These are phyloP conservation scores for Metschnikowia corniflorae DNA, from an alignment of 805 yeast genomes.

Conservation along the genomic window DNA sequence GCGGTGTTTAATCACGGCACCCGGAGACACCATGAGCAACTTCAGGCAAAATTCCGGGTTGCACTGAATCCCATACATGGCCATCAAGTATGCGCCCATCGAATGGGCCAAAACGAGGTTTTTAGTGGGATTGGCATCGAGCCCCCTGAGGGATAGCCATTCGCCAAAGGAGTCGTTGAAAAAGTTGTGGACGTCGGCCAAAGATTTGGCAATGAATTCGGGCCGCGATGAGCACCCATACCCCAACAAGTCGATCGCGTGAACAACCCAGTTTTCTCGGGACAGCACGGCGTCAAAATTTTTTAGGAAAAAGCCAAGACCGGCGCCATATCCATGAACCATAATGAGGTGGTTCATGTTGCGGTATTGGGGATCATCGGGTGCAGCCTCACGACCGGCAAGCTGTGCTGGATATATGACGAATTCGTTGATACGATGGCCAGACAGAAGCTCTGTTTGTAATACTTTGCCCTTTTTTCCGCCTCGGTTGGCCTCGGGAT, in stretches of 20 bases:
- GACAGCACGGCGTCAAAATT: slow-evolving; percentile 28
- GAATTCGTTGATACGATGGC: slow-evolving; percentile 38
- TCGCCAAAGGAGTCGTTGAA: slow-evolving; percentile 60
- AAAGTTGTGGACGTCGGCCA: slow-evolving; percentile 54
- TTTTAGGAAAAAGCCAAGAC: slow-evolving; percentile 43
- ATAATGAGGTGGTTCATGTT: slow-evolving; percentile 31
- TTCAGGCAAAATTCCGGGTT: slow-evolving; percentile 59
- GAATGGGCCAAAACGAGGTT: slow-evolving; percentile 79
- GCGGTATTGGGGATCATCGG: slow-evolving; percentile 2
- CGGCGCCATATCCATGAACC: slow-evolving; percentile 46
- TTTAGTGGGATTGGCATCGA: slow-evolving; percentile 29
- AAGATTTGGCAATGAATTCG: slow-evolving; percentile 42
- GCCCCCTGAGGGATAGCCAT: slow-evolving; percentile 56
- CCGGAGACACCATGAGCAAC: slow-evolving; percentile 83
- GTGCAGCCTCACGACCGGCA: neutral
- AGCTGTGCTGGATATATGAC: slow-evolving; percentile 27
- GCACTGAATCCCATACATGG: slow-evolving; percentile 58
- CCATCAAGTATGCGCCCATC: slow-evolving; percentile 83
- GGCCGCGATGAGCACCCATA: slow-evolving; percentile 90
- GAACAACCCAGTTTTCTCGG: slow-evolving; percentile 61
- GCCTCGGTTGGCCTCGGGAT: slow-evolving; percentile 29
- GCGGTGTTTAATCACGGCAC: slow-evolving; percentile 63
- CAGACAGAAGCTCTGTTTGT: slow-evolving; percentile 28
- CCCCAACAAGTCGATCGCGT: slow-evolving; percentile 85
- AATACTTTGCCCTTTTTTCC: slow-evolving; percentile 33